A percentile compares a stretch with the other conserved stretches of the same genome.
phyloP scores from a whole-genome alignment of 2,329 filamentous ascomycete genomes.

The Cercospora beticola region DNA sequence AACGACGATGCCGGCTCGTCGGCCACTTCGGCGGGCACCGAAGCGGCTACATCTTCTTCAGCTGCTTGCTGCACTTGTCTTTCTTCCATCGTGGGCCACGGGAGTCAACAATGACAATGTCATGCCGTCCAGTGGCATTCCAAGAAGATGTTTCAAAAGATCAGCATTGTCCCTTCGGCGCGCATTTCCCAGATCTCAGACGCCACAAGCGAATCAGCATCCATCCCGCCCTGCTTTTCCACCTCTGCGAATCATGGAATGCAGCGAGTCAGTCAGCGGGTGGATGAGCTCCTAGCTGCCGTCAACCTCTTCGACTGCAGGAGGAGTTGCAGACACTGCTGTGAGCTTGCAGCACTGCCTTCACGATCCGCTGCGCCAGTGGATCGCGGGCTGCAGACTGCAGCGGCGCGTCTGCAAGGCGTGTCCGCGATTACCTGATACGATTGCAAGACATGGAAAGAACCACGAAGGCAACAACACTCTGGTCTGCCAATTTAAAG shows the following conservation, averaged over 20 bases:
- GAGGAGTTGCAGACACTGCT: not conserved
- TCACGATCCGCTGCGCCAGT: not conserved
- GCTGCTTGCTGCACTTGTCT: not conserved
- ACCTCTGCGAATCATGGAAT: not conserved
- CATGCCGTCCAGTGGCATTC: not conserved
- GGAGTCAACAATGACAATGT: not conserved
- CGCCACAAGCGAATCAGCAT: slow-evolving; percentile 1
- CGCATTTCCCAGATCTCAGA: not conserved
- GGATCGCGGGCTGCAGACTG: not conserved
- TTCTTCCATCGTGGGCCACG: not conserved
- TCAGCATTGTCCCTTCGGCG: not conserved
- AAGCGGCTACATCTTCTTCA: not conserved
- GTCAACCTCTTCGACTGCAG: not conserved
- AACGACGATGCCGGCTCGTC: slow-evolving; percentile 13
- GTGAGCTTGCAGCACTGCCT: not conserved
- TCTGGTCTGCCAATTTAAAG: not conserved
- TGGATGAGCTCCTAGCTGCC: slow-evolving; percentile 2
- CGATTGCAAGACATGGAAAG: not conserved
- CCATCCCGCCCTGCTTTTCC: not conserved
- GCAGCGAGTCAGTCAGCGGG: slow-evolving; percentile 1
- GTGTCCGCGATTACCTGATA: not conserved
- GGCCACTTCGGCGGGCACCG: slow-evolving; percentile 6
- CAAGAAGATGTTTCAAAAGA: not conserved
- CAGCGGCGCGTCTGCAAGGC: not conserved
- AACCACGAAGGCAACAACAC: not conserved